phyloP scores from a whole-genome alignment of 192 early-diverging fungal species.

The Funneliformis geosporum region DNA sequence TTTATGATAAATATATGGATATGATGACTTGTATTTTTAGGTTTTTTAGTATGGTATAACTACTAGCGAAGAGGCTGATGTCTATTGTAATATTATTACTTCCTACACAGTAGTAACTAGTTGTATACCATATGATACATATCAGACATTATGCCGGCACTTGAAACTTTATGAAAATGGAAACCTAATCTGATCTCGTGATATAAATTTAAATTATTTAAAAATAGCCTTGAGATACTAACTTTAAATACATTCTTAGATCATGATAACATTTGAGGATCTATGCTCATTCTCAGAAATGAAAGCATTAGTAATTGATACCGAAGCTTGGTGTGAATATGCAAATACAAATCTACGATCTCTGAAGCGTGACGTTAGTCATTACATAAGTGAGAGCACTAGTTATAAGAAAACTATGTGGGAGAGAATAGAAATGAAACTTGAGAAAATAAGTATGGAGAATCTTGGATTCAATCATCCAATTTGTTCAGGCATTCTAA shows the following conservation, averaged over 20 bases:
- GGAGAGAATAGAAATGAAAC: too few species aligned
- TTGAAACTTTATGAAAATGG: slow-evolving; percentile 11
- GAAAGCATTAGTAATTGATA: too few species aligned
- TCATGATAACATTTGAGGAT: not conserved
- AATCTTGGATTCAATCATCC: too few species aligned
- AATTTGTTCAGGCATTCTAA: too few species aligned
- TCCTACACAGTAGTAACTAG: slow-evolving; percentile 17
- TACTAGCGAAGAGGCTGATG: not conserved
- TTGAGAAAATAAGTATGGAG: too few species aligned
- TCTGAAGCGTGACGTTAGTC: too few species aligned
- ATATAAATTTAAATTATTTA: not conserved
- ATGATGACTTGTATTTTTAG: slow-evolving; percentile 6
- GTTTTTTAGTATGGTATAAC: slow-evolving; percentile 11
- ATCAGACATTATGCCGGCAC: not conserved
- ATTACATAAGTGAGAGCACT: too few species aligned
- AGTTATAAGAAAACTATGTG: too few species aligned
- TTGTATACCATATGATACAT: not conserved
- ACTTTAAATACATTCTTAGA: not conserved
- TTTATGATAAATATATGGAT: not conserved
- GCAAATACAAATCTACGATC: too few species aligned
- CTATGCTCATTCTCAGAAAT: too few species aligned
- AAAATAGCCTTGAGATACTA: not conserved
- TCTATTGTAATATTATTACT: slow-evolving; percentile 8
- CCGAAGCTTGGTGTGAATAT: too few species aligned
- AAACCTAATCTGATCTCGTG: slow-evolving; percentile 2